Evolutionary conservation across 164 flowering plant species (phyloP).

Genomic region (Saururus chinensis): DNA sequence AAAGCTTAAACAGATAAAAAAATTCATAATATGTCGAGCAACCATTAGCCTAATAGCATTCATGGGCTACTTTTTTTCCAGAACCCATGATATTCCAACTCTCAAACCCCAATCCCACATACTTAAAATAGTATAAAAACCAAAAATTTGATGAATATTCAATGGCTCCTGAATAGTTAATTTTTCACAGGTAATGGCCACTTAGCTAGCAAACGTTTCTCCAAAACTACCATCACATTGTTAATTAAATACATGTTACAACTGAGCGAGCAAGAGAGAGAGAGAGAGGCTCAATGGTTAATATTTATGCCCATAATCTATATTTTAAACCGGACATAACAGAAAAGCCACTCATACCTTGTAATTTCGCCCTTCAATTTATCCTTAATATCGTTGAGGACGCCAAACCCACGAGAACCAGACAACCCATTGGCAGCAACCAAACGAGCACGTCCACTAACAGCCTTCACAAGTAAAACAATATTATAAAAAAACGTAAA

Average conservation of each 20-base stretch:
- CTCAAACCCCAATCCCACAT: too few relatives aligned
- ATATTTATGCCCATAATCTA: background rate
- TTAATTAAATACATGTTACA: background rate
- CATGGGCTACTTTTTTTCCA: background rate
- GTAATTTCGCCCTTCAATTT: conserved; percentile 55
- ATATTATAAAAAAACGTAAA: background rate
- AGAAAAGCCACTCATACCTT: conserved; percentile 17
- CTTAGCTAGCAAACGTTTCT: too few relatives aligned
- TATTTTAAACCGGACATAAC: background rate
- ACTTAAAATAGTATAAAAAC: too few relatives aligned
- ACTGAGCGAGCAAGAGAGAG: too few relatives aligned
- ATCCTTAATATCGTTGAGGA: conserved; percentile 74
- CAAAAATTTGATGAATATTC: too few relatives aligned
- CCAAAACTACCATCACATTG: too few relatives aligned
- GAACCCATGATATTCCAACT: background rate
- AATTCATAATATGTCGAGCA: too few relatives aligned
- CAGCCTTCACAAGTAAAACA: conserved; percentile 12
- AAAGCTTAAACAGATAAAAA: background rate
- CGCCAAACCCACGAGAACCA: conserved; percentile 47
- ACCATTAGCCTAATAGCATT: background rate
- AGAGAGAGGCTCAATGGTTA: background rate
- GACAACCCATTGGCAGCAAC: conserved; percentile 21
- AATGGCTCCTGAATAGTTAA: too few relatives aligned
- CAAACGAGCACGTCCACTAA: conserved; percentile 19
- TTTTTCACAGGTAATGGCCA: too few relatives aligned